phyloP scores from a whole-genome alignment of 176 grass and related monocot genomes.

The Poa annua region DNA sequence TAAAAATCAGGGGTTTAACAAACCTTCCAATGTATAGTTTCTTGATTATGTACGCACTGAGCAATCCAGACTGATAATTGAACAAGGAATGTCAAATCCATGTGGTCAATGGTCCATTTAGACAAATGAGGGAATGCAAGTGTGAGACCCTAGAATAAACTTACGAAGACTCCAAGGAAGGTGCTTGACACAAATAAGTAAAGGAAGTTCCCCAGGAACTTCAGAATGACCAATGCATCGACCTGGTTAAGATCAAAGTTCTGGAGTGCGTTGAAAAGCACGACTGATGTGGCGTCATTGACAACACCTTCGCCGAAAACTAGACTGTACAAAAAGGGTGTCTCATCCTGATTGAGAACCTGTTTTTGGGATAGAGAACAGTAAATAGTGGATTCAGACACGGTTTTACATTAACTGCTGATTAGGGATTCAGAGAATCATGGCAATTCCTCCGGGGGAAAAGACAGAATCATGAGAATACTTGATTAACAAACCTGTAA shows the following conservation, averaged over 20 bases:
- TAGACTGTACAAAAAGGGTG: slow-evolving; percentile 85
- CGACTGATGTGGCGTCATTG: slow-evolving; percentile 93
- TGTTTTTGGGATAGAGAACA: slow-evolving; percentile 47
- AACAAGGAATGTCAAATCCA: slow-evolving; percentile 31
- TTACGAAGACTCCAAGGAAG: slow-evolving; percentile 95
- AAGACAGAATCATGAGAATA: not conserved
- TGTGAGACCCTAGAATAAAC: slow-evolving; percentile 36
- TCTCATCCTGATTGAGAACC: slow-evolving; percentile 99
- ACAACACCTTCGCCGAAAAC: slow-evolving; percentile 99
- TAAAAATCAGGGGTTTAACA: slow-evolving; percentile 31
- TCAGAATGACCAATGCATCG: slow-evolving; percentile 54
- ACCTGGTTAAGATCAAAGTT: slow-evolving; percentile 80
- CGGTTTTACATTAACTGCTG: not conserved
- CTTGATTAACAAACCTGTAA: slow-evolving; percentile 66
- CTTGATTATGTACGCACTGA: slow-evolving; percentile 94
- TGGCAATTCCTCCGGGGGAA: not conserved
- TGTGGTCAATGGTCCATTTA: not conserved
- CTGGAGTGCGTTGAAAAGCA: slow-evolving; percentile 96
- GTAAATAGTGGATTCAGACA: not conserved
- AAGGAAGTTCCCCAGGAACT: slow-evolving; percentile 72
- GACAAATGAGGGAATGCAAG: not conserved
- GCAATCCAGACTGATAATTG: slow-evolving; percentile 70
- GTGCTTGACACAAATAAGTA: slow-evolving; percentile 91
- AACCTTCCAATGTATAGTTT: slow-evolving; percentile 98
- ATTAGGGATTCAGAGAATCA: not conserved